Evolutionary conservation across 176 grass and related monocot species (phyloP), one percentile per base, ranked within the genome.

Genomic region (Avena atlantica): DNA sequence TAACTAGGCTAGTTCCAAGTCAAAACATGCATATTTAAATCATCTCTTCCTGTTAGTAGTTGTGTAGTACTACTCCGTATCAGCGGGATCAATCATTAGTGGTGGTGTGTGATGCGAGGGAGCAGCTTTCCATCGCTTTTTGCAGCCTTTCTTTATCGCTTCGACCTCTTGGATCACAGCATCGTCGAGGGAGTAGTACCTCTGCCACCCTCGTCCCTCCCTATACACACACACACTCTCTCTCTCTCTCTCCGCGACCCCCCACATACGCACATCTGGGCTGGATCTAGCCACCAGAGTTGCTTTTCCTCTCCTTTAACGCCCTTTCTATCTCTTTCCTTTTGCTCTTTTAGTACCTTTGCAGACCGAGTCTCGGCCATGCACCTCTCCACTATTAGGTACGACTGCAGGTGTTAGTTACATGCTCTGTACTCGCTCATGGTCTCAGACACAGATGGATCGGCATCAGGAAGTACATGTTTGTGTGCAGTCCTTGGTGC

Each of bases 31-130:
- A 5, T 2, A 69, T 36, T 69, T 69, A 6, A 36, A 42, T 45
- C 44, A 14, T 44, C 74, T 25, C 21, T 20, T 29, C 12, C 16
- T 8, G 8, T 75, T 44, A 17, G 7, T 23, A 27, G 31, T 42
- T 8, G 40, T 42, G 6, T 23, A 27, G 31, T 34, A 34, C 31
- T 34, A 34, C 19, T 31, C 72, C 29, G 50, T 56, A 27, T 51
- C 49, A 21, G 72, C 80, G 25, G 24, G 51, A 76, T 14, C 88
- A 78, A 86, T 86, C 72, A 90, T 90, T 83, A 83, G 83, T 19
- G 5, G 83, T 27, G 70, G 11, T 6, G 40, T 42, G 5, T 42
- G 5, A 42, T 42, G 40, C 40, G 5, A 42, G 40, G 6, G 6
- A 42, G 1, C 40, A 42, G 40, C 40, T 42, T 42, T 42, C 5